Evolutionary conservation across 352 stramenopile genomes (phyloP), one percentile per base, ranked within the genome.

Genomic region (Peronosclerospora sorghi): DNA sequence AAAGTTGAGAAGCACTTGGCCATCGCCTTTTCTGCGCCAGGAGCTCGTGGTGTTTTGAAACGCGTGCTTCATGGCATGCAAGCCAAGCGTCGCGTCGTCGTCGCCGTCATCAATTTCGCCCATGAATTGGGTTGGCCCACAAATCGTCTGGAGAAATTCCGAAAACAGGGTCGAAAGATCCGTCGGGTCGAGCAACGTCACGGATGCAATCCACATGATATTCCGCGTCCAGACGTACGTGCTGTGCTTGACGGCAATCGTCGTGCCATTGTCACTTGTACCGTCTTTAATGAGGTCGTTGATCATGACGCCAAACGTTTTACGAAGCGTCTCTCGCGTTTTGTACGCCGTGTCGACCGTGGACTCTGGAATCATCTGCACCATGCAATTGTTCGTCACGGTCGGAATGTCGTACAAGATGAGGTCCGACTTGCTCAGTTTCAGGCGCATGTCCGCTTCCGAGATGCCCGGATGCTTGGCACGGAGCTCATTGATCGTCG

Each of bases 71-170:
- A 76, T 14, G 0, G 51, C 58, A 9, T 48, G 50, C n/a, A 80
- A 42, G 2, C 64, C 68, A 1, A 79, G 35, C 0, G 68, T 63
- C 0, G 59, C 35, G 8, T 53, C 45, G 5, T 62, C 43, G 0
- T 35, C 29, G 2, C 68, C 68, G n/a, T 68, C 59, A 35, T 75
- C 67, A 28, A 79, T 67, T 17, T 74, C 49, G 5, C 65, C 61
- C 19, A 72, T 38, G 24, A 72, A 61, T 9, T 61, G 45, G 1
- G 67, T 76, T 0, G 64, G 68, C 1, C 68, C 64, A 35, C 68
- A 79, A 13, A 79, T 65, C 3, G 68, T 65, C 40, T 79, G 54
- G 5, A 76, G 50, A 37, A 65, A 70, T 45, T 73, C 67, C 8
- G 66, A 51, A 14, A 59, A 54, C 41, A 83, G 34, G 0, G 44